phyloP scores from a whole-genome alignment of 345 rosid genomes.

The Citrus medica region DNA sequence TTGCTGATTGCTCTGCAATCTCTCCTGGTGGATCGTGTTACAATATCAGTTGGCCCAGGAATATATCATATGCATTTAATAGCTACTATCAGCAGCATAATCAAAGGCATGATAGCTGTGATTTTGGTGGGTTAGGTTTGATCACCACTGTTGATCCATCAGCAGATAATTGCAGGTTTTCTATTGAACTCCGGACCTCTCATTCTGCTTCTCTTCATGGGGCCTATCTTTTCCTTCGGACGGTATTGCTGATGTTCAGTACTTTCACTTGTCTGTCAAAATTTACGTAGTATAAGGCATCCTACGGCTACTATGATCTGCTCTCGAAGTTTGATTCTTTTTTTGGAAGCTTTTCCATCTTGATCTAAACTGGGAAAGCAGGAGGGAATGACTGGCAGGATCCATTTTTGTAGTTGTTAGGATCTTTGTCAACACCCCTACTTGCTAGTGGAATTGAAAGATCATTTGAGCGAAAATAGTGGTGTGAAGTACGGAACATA shows the following conservation, averaged over 20 bases:
- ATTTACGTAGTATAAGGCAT: neutral
- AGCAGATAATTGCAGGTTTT: conserved; percentile 51
- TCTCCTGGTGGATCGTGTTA: conserved; percentile 79
- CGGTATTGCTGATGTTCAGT: conserved; percentile 13
- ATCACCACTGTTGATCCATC: conserved; percentile 89
- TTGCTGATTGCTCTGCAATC: conserved; percentile 66
- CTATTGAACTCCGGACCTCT: conserved; percentile 53
- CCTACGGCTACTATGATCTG: neutral
- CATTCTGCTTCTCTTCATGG: conserved; percentile 24
- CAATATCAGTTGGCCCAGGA: conserved; percentile 69
- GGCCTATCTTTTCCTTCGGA: conserved; percentile 14
- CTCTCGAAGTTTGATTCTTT: conserved; percentile 2
- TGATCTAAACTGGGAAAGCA: neutral
- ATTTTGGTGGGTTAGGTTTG: conserved; percentile 84
- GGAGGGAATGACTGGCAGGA: neutral
- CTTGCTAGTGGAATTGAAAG: neutral
- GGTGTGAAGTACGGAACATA: too few species aligned
- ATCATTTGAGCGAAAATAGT: neutral
- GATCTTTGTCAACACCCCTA: neutral
- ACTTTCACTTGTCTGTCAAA: neutral
- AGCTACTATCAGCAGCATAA: conserved; percentile 84
- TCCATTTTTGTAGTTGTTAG: conserved; percentile 9
- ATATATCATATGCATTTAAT: conserved; percentile 82
- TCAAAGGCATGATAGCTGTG: conserved; percentile 69
- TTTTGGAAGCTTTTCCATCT: neutral